Percentiles rank a stretch among this genome's conserved stretches.
Evolutionary conservation across 371 early-diverging fungal genomes (phyloP).

Genomic region (Basidiobolus meristosporus): DNA sequence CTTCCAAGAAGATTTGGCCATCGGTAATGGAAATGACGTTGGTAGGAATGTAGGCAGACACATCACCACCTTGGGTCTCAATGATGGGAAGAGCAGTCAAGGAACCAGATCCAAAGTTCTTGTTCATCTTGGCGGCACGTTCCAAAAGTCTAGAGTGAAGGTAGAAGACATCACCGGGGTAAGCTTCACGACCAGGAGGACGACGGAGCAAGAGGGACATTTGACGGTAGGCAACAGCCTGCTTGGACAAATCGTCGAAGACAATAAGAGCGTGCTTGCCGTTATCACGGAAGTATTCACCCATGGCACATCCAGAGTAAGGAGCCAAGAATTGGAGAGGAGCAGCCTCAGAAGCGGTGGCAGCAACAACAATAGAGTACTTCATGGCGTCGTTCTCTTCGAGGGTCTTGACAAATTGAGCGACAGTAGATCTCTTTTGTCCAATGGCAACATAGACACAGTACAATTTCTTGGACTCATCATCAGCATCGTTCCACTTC

Average conservation of each 20-base stretch:
- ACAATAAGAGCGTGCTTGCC: conserved; percentile 90
- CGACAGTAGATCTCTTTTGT: conserved; percentile 93
- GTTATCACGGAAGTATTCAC: conserved; percentile 95
- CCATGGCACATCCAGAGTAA: conserved; percentile 89
- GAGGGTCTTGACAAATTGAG: conserved; percentile 88
- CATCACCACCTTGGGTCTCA: conserved; percentile 97
- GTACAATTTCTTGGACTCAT: conserved; percentile 83
- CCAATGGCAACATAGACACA: conserved; percentile 94
- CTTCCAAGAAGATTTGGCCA: conserved; percentile 94
- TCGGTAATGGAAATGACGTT: conserved; percentile 97
- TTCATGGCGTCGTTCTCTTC: conserved; percentile 80
- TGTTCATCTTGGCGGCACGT: conserved; percentile 94
- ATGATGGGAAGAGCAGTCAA: conserved; percentile 92
- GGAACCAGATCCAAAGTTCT: conserved; percentile 77
- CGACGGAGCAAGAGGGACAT: conserved; percentile 92
- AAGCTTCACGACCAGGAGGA: conserved; percentile 95
- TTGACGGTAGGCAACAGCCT: conserved; percentile 95
- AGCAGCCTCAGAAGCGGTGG: conserved; percentile 88
- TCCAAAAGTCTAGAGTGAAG: conserved; percentile 91
- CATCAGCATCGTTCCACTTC: conserved; percentile 75
- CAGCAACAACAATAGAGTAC: conserved; percentile 89
- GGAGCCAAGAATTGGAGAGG: conserved; percentile 93
- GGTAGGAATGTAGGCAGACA: conserved; percentile 95
- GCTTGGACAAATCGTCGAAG: conserved; percentile 95
- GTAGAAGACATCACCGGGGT: conserved; percentile 96